Evolutionary conservation across 805 yeast species (phyloP), one percentile per base, ranked within the genome.

Genomic region (Metschnikowia dekortorum): DNA sequence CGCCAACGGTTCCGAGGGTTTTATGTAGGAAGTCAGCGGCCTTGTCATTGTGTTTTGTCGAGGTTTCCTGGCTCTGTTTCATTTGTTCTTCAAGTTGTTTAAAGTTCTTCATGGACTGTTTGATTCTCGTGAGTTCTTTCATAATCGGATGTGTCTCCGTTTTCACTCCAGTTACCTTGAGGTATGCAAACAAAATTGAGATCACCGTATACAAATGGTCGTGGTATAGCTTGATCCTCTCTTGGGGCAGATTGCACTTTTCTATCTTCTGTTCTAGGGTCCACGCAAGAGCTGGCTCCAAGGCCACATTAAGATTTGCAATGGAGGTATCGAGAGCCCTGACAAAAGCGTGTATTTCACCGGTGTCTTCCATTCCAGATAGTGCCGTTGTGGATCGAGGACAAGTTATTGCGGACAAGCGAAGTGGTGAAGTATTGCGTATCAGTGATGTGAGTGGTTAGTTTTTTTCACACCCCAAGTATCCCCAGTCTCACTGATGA

Each of bases 61-160:
- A 47, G 8, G 47, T 29, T n/a, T 61, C 58, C 6, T 55, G 51
- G 39, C 65, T 49, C 50, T 61, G 54, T 33, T 58, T 47, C 8
- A 35, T 37, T 56, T 56, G 52, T 6, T 52, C 53, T 18, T 69
- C 71, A 5, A 74, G 63, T 3, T 61, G 70, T 56, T 80, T 80
- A 35, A 80, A 74, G 59, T 82, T 75, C 36, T 75, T 75, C 82
- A 86, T 84, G 56, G 84, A 85, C n/a, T 73, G 61, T 62, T 85
- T 86, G 38, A 87, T 84, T 53, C 90, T 72, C 7, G 71, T 74
- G 47, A 88, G 69, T 60, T 87, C 95, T 31, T 69, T 69, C 83
- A 84, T 81, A 18, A 89, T 78, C 2, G 85, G 83, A 56, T 85
- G 89, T 6, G 67, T 63, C 9, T 73, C 74, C 1, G 84, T 78